phyloP scores from a whole-genome alignment of 371 early-diverging fungal genomes.

The Capillidium heterosporum region DNA sequence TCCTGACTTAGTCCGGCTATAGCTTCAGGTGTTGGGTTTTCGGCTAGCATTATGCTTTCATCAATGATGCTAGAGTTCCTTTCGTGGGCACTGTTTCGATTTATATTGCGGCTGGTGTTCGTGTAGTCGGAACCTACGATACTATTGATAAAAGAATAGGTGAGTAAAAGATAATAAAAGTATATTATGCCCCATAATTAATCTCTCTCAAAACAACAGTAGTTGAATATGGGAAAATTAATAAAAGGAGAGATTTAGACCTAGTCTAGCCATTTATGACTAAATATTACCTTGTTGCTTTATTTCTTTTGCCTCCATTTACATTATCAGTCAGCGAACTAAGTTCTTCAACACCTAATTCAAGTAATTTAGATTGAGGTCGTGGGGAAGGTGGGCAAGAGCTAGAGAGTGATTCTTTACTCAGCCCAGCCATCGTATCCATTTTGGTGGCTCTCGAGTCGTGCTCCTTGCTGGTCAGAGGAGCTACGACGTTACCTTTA shows the following conservation, averaged over 20 bases:
- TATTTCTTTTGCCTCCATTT: background rate
- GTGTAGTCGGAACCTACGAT: too few species aligned
- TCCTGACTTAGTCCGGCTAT: background rate
- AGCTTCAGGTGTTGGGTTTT: background rate
- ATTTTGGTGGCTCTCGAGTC: too few species aligned
- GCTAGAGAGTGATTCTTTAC: background rate
- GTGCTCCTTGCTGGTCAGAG: too few species aligned
- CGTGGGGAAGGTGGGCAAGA: constrained; percentile 2
- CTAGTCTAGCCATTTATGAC: background rate
- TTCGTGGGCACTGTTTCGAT: too few species aligned
- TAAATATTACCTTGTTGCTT: background rate
- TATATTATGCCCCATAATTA: background rate
- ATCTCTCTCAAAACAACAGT: background rate
- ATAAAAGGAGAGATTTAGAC: background rate
- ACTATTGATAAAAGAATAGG: background rate
- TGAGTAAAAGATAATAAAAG: background rate
- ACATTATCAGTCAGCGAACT: too few species aligned
- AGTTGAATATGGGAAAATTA: background rate
- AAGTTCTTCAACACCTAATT: too few species aligned
- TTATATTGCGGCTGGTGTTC: too few species aligned
- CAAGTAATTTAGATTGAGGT: background rate
- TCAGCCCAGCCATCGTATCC: too few species aligned
- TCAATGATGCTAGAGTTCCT: too few species aligned
- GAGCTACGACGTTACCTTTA: too few species aligned
- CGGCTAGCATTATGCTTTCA: background rate